Evolutionary conservation across 768 basidiomycete genomes (phyloP).

Genomic region (Cystoderma amianthinum): DNA sequence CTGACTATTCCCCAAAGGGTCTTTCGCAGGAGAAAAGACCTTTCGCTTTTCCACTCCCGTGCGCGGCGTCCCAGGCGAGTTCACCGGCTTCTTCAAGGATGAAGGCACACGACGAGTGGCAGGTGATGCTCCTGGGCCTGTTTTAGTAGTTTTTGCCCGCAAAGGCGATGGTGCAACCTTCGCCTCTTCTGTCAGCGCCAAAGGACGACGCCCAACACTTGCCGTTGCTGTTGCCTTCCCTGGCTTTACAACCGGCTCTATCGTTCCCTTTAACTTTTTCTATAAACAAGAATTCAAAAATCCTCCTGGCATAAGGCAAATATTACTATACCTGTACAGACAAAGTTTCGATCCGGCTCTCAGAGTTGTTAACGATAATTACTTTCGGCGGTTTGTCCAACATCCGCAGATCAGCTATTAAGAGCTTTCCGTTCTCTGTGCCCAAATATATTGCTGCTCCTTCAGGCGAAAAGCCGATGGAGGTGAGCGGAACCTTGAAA

Average conservation of each 20-base stretch:
- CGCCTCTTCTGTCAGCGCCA: conserved; percentile 9
- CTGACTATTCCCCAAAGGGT: conserved; percentile 28
- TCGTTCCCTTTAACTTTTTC: too few species aligned
- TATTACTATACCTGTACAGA: conserved; percentile 43
- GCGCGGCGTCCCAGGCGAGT: neutral
- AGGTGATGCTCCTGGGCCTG: conserved; percentile 11
- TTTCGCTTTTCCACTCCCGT: conserved; percentile 14
- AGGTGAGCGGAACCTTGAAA: conserved; percentile 46
- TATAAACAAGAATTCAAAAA: conserved; percentile 2
- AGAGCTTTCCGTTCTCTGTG: conserved; percentile 55
- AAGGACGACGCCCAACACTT: conserved; percentile 5
- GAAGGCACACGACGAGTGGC: conserved; percentile 16
- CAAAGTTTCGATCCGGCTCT: conserved; percentile 42
- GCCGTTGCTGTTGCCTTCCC: neutral
- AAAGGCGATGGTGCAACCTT: conserved; percentile 15
- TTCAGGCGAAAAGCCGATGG: conserved; percentile 62
- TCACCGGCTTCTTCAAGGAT: conserved; percentile 6
- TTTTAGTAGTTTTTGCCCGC: conserved; percentile 9
- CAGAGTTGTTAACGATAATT: conserved; percentile 41
- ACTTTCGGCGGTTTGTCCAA: conserved; percentile 59
- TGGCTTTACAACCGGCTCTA: too few species aligned
- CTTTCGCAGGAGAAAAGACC: conserved; percentile 30
- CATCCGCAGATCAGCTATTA: conserved; percentile 57
- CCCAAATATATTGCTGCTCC: conserved; percentile 64
- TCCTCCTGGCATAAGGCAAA: neutral